A percentile compares a stretch with the other conserved stretches of the same genome.
Conservation (phyloP, 1,139 yeast genomes). For the Yamadazyma atmosphaerica region DNA sequence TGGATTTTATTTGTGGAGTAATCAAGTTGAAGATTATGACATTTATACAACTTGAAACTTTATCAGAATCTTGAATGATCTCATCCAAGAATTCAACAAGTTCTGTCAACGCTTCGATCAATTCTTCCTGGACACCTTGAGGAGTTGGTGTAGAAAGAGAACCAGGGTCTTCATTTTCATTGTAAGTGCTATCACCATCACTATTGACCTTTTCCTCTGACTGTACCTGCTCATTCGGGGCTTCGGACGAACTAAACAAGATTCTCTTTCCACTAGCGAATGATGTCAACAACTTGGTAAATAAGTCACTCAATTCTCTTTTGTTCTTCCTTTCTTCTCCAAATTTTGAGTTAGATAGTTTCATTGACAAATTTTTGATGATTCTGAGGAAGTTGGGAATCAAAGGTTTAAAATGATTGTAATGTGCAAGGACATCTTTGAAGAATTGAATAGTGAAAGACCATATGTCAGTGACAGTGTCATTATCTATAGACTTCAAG, state of each 20-base stretch:
- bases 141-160: constrained; percentile 8
- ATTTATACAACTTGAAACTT: constrained; percentile 41
- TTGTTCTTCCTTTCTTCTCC: constrained; percentile 61
- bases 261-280: constrained; percentile 21
- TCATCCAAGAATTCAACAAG: constrained; percentile 42
- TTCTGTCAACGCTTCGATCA: constrained; percentile 33
- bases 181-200: constrained; percentile 10
- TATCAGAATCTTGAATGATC: constrained; percentile 56
- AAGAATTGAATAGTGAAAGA: constrained; percentile 54
- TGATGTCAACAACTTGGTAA: constrained; percentile 51
- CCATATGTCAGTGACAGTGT: constrained; percentile 79
- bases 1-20: constrained; percentile 45
- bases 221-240: constrained; percentile 4
- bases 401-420: constrained; percentile 47
- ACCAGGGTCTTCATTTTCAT: constrained; percentile 5
- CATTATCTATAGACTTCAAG: constrained; percentile 64
- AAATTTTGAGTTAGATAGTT: constrained; percentile 56
- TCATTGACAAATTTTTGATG: constrained; percentile 51
- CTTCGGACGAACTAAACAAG: constrained; percentile 11
- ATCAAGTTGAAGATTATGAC: constrained; percentile 45
- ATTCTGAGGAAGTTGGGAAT: constrained; percentile 55
- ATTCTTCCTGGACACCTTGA: constrained; percentile 29
- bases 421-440: constrained; percentile 54
- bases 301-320: constrained; percentile 68
- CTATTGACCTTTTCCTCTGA: constrained; percentile 12